phyloP scores from a whole-genome alignment of 805 yeast genomes.

The Candida namnaoensis region DNA sequence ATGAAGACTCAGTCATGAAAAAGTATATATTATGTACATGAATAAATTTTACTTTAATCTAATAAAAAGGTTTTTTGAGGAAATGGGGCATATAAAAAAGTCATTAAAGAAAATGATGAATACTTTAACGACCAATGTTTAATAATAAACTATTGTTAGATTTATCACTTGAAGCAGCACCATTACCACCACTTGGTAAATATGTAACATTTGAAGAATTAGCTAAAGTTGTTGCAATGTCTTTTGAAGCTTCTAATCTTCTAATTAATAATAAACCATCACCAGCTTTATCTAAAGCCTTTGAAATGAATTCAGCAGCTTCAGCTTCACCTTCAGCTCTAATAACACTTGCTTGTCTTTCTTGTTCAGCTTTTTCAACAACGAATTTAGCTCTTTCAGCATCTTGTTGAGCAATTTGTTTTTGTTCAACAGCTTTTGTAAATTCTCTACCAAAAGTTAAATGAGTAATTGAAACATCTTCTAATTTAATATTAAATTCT shows the following conservation, averaged over 20 bases:
- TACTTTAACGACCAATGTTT: constrained; percentile 54
- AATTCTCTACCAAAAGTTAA: constrained; percentile 95
- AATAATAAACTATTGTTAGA: constrained; percentile 49
- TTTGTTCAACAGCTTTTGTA: constrained; percentile 97
- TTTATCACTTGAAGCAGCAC: constrained; percentile 28
- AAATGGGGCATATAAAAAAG: too few relatives aligned
- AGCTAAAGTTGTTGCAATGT: constrained; percentile 85
- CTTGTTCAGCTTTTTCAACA: constrained; percentile 96
- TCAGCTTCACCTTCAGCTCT: constrained; percentile 99
- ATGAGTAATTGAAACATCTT: constrained; percentile 96
- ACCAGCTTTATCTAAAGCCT: constrained; percentile 89
- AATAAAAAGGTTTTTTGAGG: too few relatives aligned
- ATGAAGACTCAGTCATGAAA: too few relatives aligned
- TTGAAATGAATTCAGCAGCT: constrained; percentile 91
- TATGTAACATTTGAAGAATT: constrained; percentile 80
- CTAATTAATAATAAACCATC: constrained; percentile 91
- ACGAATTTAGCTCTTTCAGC: constrained; percentile 93
- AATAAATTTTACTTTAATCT: too few relatives aligned
- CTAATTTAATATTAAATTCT: constrained; percentile 86
- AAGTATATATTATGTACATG: too few relatives aligned
- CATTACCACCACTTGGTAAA: constrained; percentile 49
- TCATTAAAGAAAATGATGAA: neutral
- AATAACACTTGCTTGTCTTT: constrained; percentile 87
- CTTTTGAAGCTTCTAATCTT: constrained; percentile 94
- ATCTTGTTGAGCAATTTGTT: constrained; percentile 98